Evolutionary conservation across 192 early-diverging fungal species (phyloP).

Genomic region (Backusella westeae): DNA sequence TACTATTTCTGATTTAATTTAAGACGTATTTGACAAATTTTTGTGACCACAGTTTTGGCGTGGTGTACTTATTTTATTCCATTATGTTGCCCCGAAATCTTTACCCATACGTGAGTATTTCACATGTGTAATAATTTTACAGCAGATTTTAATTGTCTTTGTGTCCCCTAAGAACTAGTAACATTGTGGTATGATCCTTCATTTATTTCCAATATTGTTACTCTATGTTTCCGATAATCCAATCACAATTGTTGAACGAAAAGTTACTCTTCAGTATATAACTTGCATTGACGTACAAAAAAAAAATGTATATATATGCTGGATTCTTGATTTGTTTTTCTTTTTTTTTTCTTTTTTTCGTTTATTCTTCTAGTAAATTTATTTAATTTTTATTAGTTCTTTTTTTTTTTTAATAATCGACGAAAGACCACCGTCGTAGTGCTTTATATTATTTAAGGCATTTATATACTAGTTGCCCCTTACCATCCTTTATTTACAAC

Average conservation of each 20-base stretch:
- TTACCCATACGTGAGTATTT: not conserved
- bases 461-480: not conserved
- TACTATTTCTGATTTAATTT: not conserved
- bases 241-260: not conserved
- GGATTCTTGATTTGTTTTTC: not conserved
- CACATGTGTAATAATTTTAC: not conserved
- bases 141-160: not conserved
- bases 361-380: not conserved
- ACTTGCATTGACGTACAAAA: not conserved
- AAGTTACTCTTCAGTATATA: not conserved
- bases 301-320: not conserved
- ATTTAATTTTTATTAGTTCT: not conserved
- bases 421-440: not conserved
- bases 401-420: not conserved
- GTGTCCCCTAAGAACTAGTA: not conserved
- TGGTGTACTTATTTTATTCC: not conserved
- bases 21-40: not conserved
- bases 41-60: not conserved
- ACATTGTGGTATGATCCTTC: constrained; percentile 1
- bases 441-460: not conserved
- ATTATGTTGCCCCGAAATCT: not conserved
- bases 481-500: not conserved
- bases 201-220: not conserved
- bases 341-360: not conserved
- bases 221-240: not conserved